These are phyloP conservation scores for Pleurotus tuoliensis DNA, from an alignment of 768 basidiomycete genomes.

Conservation along the genomic window DNA sequence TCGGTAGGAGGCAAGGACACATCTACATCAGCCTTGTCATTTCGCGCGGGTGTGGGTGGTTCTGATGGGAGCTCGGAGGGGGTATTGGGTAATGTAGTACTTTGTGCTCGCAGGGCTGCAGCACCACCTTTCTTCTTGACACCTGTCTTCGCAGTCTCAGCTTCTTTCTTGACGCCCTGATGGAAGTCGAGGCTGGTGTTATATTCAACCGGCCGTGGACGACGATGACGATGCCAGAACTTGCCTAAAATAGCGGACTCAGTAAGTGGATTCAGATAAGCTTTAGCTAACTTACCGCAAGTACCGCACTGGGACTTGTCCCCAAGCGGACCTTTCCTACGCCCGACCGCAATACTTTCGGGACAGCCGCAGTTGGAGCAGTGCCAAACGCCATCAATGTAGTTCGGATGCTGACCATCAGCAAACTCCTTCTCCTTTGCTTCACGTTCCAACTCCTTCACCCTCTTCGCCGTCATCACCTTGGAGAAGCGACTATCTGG, in stretches of 20 bases:
- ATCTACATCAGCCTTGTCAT: constrained; percentile 34
- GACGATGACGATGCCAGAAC: constrained; percentile 84
- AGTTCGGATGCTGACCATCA: constrained; percentile 78
- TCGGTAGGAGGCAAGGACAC: constrained; percentile 26
- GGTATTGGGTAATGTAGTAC: constrained; percentile 33
- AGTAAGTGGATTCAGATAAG: constrained; percentile 3
- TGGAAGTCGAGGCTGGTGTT: constrained; percentile 75
- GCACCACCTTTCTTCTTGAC: constrained; percentile 58
- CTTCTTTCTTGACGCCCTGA: constrained; percentile 48
- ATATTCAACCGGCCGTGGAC: constrained; percentile 78
- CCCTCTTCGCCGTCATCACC: constrained; percentile 54
- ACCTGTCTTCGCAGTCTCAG: constrained; percentile 48
- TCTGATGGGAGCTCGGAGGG: constrained; percentile 35
- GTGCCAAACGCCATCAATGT: constrained; percentile 87
- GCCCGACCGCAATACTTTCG: constrained; percentile 77
- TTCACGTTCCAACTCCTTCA: constrained; percentile 74
- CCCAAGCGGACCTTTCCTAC: constrained; percentile 86
- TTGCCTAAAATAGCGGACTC: constrained; percentile 52
- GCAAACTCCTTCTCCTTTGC: constrained; percentile 83
- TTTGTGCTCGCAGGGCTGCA: constrained; percentile 44
- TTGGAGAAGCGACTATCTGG: constrained; percentile 47
- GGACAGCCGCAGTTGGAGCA: constrained; percentile 95
- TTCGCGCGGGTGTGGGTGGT: constrained; percentile 38
- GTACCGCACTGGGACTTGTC: constrained; percentile 87
- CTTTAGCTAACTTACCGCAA: constrained; percentile 65